Percentiles rank a stretch among this genome's conserved stretches.
phyloP scores from a whole-genome alignment of 1,284 basidiomycete species.

The Megacollybia platyphylla region DNA sequence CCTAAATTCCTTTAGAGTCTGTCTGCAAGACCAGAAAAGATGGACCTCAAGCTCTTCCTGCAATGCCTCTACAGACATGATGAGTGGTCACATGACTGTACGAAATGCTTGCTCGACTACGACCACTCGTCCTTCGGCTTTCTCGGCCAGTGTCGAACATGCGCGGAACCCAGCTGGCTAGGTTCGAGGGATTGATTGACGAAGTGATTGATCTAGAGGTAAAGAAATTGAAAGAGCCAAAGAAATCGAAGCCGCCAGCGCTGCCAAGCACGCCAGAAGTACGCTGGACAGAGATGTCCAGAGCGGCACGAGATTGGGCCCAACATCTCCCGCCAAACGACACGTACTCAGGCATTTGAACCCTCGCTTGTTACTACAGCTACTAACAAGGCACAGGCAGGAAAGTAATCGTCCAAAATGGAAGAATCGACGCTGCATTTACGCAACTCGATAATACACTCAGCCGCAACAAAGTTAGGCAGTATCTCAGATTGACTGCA shows the following conservation, averaged over 20 bases:
- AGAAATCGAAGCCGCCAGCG: background rate
- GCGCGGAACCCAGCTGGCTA: no score
- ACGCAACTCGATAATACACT: conserved; percentile 39
- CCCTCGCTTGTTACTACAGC: no score
- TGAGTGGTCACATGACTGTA: background rate
- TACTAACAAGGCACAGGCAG: conserved; percentile 25
- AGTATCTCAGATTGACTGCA: conserved; percentile 32
- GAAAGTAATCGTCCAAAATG: conserved; percentile 25
- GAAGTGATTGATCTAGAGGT: no score
- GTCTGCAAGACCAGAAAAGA: conserved; percentile 4
- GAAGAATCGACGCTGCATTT: conserved; percentile 30
- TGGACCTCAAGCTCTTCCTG: conserved; percentile 83
- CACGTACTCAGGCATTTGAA: conserved; percentile 23
- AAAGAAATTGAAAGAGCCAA: background rate
- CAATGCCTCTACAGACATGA: conserved; percentile 31
- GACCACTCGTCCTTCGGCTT: background rate
- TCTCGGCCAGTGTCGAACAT: background rate
- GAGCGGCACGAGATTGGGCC: conserved; percentile 12
- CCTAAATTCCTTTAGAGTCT: conserved; percentile 29
- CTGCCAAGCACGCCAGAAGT: background rate
- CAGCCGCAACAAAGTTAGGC: conserved; percentile 38
- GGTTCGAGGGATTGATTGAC: background rate
- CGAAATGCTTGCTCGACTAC: background rate
- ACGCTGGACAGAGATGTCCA: conserved; percentile 24
- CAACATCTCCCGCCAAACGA: conserved; percentile 15